Percentiles rank a stretch among this genome's conserved stretches.
Evolutionary conservation across 148 eudicot species (phyloP).

Genomic region (Suaeda aralocaspica): DNA sequence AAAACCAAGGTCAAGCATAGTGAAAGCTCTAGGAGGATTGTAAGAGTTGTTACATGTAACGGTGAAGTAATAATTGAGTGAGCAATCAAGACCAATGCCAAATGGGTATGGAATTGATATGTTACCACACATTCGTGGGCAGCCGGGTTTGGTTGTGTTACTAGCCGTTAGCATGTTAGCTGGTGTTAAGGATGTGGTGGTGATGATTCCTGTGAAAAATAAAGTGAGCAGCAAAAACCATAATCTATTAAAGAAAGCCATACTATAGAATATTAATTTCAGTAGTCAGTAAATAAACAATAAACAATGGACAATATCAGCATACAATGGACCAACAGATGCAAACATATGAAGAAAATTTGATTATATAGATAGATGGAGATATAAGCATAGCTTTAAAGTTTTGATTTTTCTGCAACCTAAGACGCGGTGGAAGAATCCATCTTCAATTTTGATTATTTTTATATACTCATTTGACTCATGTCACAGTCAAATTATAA

Average conservation of each 20-base stretch:
- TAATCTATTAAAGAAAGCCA: neutral
- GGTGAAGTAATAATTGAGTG: conserved; percentile 1
- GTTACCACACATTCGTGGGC: conserved; percentile 24
- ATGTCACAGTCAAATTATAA: too few species aligned
- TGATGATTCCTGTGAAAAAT: neutral
- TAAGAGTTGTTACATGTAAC: conserved; percentile 18
- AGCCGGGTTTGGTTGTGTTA: conserved; percentile 30
- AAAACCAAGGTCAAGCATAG: conserved; percentile 11
- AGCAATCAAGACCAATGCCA: conserved; percentile 25
- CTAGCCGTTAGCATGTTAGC: conserved; percentile 21
- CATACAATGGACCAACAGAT: neutral
- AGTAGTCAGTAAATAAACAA: neutral
- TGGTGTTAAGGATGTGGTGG: conserved; percentile 12
- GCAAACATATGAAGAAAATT: neutral
- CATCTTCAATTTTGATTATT: too few species aligned
- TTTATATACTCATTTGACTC: too few species aligned
- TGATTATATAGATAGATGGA: conserved; percentile 6
- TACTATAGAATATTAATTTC: neutral
- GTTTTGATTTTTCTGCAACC: too few species aligned
- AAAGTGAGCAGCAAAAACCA: conserved; percentile 6
- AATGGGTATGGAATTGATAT: conserved; percentile 30
- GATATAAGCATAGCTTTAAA: neutral
- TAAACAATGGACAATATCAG: neutral
- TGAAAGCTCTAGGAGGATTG: conserved; percentile 23
- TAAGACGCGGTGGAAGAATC: too few species aligned